Conservation (phyloP, 2,329 filamentous ascomycete species). For the Grosmannia serpens region DNA sequence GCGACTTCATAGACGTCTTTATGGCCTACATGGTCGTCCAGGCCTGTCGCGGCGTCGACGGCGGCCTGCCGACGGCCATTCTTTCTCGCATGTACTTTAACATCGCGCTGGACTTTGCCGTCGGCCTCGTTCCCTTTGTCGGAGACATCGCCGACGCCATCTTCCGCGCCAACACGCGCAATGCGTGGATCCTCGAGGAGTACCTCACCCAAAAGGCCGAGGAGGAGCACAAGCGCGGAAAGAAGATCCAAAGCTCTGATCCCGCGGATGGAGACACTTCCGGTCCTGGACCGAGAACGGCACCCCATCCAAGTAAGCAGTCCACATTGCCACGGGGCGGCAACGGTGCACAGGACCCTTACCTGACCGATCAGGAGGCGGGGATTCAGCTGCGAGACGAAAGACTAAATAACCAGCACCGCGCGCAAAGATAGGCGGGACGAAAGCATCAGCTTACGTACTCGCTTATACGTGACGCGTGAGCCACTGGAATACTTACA, state of each 20-base stretch:
- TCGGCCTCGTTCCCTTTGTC: slow-evolving; percentile 63
- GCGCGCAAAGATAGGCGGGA: background rate
- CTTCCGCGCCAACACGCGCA: slow-evolving; percentile 66
- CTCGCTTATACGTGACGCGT: background rate
- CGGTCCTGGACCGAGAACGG: background rate
- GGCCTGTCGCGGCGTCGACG: slow-evolving; percentile 62
- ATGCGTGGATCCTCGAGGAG: slow-evolving; percentile 43
- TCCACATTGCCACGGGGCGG: background rate
- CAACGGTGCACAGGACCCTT: background rate
- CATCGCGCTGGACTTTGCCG: slow-evolving; percentile 58
- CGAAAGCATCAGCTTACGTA: background rate
- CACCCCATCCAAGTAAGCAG: background rate
- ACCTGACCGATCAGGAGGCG: background rate
- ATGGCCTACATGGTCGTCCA: slow-evolving; percentile 66
- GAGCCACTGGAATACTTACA: background rate
- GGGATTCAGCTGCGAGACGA: background rate
- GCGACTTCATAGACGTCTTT: slow-evolving; percentile 62
- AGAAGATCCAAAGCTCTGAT: background rate
- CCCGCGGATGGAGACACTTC: background rate
- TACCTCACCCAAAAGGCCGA: slow-evolving; percentile 58
- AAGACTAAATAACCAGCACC: background rate
- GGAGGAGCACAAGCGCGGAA: slow-evolving; percentile 25
- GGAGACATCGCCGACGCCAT: slow-evolving; percentile 66
- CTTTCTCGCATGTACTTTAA: slow-evolving; percentile 69
- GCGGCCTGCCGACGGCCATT: slow-evolving; percentile 54